These are phyloP conservation scores for Aspergillus unguis DNA, from an alignment of 2,329 filamentous ascomycete genomes.

Conservation along the genomic window DNA sequence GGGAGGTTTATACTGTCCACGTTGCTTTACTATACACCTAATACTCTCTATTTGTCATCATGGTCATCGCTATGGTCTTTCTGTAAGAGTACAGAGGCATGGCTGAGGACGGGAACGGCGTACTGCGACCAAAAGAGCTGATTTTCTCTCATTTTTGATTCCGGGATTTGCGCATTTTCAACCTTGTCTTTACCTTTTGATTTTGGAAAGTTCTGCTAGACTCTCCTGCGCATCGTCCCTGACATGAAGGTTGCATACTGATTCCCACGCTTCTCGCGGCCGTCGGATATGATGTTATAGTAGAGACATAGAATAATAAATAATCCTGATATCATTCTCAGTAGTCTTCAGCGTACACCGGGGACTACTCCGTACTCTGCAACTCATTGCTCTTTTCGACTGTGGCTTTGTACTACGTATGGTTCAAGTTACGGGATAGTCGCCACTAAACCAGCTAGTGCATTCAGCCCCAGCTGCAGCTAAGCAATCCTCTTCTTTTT, in stretches of 20 bases:
- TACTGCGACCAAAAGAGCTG: slow-evolving; percentile 15
- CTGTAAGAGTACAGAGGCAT: slow-evolving; percentile 16
- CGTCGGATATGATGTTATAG: slow-evolving; percentile 7
- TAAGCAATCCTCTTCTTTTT: slow-evolving; percentile 2
- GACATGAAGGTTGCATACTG: not conserved
- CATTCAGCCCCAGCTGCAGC: slow-evolving; percentile 1
- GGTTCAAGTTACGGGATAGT: not conserved
- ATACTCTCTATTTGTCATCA: slow-evolving; percentile 12
- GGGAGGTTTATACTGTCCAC: slow-evolving; percentile 6
- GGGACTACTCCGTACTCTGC: not conserved
- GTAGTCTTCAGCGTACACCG: not conserved
- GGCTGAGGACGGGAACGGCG: slow-evolving; percentile 18
- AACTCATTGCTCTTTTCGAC: too few species aligned
- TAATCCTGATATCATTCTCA: not conserved
- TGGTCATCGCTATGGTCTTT: slow-evolving; percentile 10
- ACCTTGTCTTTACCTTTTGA: slow-evolving; percentile 4
- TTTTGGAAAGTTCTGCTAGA: slow-evolving; percentile 10
- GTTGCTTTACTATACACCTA: slow-evolving; percentile 4
- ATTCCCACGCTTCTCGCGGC: slow-evolving; percentile 7
- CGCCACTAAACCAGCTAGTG: not conserved
- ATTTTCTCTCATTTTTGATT: slow-evolving; percentile 8
- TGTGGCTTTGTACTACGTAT: too few species aligned
- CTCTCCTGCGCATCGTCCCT: not conserved
- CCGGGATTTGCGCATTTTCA: slow-evolving; percentile 6
- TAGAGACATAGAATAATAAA: slow-evolving; percentile 12